These are phyloP conservation scores for Hypomontagnella submonticulosa DNA, from an alignment of 495 filamentous ascomycete species.

Conservation along the genomic window DNA sequence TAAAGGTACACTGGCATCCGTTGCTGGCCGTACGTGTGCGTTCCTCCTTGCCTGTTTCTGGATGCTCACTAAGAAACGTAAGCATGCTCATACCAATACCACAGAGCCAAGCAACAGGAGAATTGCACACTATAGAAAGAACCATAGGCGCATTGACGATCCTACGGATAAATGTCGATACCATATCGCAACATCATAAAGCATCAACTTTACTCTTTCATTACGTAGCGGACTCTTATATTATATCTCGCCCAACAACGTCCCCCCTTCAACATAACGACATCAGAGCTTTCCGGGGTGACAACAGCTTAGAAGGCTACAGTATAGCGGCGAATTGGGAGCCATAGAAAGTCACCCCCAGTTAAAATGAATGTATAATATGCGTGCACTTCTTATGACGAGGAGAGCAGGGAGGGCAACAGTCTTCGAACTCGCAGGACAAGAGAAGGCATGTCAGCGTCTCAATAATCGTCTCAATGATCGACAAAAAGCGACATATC, in stretches of 20 bases:
- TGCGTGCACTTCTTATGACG: no score
- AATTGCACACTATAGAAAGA: neutral
- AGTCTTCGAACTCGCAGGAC: no score
- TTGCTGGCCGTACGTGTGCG: neutral
- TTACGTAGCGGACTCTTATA: constrained; percentile 10
- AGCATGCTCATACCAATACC: neutral
- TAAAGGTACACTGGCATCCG: neutral
- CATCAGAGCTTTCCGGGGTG: no score
- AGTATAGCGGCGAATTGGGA: no score
- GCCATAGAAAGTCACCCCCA: no score
- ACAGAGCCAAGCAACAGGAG: neutral
- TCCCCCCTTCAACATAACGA: no score
- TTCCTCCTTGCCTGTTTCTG: neutral
- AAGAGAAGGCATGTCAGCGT: neutral
- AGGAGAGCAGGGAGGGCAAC: no score
- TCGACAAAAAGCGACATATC: neutral
- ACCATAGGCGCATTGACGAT: constrained; percentile 14
- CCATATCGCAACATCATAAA: neutral
- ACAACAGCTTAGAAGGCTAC: no score
- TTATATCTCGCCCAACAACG: no score
- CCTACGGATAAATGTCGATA: constrained; percentile 18
- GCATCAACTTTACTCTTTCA: neutral
- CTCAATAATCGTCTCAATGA: neutral
- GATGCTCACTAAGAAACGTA: neutral
- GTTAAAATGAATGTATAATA: no score